phyloP scores from a whole-genome alignment of 305 asterid species.

The Coffea humblotiana region DNA sequence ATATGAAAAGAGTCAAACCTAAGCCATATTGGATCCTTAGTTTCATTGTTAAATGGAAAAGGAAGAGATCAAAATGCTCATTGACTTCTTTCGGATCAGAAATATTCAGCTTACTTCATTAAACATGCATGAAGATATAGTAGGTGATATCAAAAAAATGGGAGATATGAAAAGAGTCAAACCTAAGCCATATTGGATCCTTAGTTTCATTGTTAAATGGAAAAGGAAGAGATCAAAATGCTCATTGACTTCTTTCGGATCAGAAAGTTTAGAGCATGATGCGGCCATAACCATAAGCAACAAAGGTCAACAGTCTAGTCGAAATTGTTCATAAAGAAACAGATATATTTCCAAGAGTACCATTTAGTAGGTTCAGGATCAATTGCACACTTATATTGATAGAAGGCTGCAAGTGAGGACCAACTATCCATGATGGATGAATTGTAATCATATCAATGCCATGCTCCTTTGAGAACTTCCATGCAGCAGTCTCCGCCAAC shows the following conservation, averaged over 20 bases:
- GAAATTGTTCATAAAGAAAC: not conserved
- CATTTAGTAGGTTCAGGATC: slow-evolving; percentile 9
- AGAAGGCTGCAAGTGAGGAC: slow-evolving; percentile 60
- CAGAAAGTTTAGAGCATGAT: not conserved
- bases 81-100: not conserved
- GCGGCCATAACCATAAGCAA: not conserved
- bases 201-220: not conserved
- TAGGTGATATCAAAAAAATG: too few species aligned
- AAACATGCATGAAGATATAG: too few species aligned
- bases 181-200: too few species aligned
- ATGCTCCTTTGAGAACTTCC: slow-evolving; percentile 48
- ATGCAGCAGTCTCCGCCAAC: slow-evolving; percentile 58
- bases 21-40: too few species aligned
- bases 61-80: not conserved
- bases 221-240: not conserved
- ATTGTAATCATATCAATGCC: slow-evolving; percentile 51
- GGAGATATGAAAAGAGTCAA: too few species aligned
- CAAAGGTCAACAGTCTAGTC: not conserved
- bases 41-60: not conserved
- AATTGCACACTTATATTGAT: not conserved
- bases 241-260: too few species aligned
- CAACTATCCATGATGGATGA: slow-evolving; percentile 54
- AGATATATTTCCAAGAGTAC: not conserved
- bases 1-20: too few species aligned
- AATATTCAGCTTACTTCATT: too few species aligned